Percentiles rank a stretch among this genome's conserved stretches.
Evolutionary conservation across 2,329 filamentous ascomycete genomes (phyloP).

Genomic region (Magnaporthales sp.): DNA sequence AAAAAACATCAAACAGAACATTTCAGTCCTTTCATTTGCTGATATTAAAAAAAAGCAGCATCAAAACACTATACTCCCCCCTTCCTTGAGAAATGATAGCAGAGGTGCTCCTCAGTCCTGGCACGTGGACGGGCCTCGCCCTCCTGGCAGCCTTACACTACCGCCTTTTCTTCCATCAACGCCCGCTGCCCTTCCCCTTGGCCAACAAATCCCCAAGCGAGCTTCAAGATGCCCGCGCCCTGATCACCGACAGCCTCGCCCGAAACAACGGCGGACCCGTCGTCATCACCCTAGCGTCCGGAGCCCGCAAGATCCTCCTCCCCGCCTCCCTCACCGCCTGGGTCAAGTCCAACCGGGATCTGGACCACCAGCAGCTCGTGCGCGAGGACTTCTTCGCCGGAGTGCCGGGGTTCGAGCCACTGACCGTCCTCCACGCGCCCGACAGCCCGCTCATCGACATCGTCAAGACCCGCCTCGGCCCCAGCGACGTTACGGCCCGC

Average conservation of each 20-base stretch:
- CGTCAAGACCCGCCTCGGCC: not conserved
- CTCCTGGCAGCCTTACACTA: not conserved
- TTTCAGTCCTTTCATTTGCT: too few species aligned
- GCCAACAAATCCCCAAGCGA: not conserved
- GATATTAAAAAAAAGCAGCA: too few species aligned
- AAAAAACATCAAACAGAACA: not conserved
- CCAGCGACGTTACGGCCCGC: not conserved
- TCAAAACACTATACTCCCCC: too few species aligned
- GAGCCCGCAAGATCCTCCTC: not conserved
- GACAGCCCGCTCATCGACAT: not conserved
- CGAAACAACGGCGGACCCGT: not conserved
- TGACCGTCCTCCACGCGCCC: not conserved
- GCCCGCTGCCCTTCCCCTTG: not conserved
- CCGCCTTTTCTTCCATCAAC: not conserved
- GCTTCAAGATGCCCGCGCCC: not conserved
- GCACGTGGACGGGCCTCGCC: not conserved
- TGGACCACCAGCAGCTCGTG: not conserved
- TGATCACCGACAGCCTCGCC: not conserved
- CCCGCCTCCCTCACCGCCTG: not conserved
- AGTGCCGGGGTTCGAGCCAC: not conserved
- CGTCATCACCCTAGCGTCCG: not conserved
- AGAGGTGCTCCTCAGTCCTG: not conserved
- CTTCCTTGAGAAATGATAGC: not conserved
- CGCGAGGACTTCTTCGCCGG: not conserved
- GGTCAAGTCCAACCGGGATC: not conserved